phyloP scores from a whole-genome alignment of 352 stramenopile species.

The Blastocystis sp. region DNA sequence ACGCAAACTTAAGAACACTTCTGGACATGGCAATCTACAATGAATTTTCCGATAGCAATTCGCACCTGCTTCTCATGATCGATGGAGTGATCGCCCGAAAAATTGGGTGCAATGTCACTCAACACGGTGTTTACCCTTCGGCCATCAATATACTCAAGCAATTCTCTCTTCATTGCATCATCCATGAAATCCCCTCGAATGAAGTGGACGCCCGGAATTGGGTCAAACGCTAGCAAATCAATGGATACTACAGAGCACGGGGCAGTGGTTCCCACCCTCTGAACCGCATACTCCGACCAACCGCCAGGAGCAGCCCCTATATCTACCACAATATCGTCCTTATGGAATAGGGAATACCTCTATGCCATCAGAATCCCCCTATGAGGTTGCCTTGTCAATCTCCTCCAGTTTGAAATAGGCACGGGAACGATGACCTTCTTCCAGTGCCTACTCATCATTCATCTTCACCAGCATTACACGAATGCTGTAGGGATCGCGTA shows the following conservation, averaged over 20 bases:
- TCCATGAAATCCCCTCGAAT: slow-evolving; percentile 40
- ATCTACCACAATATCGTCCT: slow-evolving; percentile 16
- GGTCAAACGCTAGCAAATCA: slow-evolving; percentile 29
- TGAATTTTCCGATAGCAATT: too few species aligned
- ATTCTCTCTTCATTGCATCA: neutral
- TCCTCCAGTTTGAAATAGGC: slow-evolving; percentile 47
- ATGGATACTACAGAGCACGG: slow-evolving; percentile 46
- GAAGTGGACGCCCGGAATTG: slow-evolving; percentile 48
- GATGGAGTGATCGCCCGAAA: slow-evolving; percentile 44
- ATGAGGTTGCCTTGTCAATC: slow-evolving; percentile 30
- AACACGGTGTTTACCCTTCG: slow-evolving; percentile 7
- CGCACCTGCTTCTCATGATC: slow-evolving; percentile 26
- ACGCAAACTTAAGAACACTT: slow-evolving; percentile 26
- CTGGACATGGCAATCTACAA: slow-evolving; percentile 30
- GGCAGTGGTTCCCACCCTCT: slow-evolving; percentile 25
- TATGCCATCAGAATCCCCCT: neutral
- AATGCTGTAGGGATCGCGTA: slow-evolving; percentile 38
- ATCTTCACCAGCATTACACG: neutral
- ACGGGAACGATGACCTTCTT: slow-evolving; percentile 61
- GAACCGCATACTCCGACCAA: slow-evolving; percentile 53
- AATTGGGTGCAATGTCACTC: slow-evolving; percentile 61
- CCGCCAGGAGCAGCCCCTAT: slow-evolving; percentile 30
- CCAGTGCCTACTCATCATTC: slow-evolving; percentile 12
- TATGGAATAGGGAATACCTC: slow-evolving; percentile 9
- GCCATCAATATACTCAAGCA: slow-evolving; percentile 30